phyloP scores from a whole-genome alignment of 345 rosid species.

The Euphorbia peplus region DNA sequence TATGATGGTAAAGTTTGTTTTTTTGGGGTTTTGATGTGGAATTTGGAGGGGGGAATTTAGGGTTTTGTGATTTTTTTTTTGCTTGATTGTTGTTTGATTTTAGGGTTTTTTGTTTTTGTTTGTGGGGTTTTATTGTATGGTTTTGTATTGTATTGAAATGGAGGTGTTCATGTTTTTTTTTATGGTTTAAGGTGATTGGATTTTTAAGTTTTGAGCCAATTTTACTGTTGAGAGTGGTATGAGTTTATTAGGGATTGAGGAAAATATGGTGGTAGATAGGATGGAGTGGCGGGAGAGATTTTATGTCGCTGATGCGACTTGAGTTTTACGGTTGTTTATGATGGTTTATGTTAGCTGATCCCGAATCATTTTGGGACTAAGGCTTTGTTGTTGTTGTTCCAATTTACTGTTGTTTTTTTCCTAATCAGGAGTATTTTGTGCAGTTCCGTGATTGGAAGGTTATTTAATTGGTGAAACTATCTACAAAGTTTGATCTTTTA shows the following conservation, averaged over 20 bases:
- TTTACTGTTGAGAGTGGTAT: too few relatives aligned
- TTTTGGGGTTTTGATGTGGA: not conserved
- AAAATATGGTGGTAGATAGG: too few relatives aligned
- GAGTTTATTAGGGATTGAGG: too few relatives aligned
- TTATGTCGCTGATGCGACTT: too few relatives aligned
- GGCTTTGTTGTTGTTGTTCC: too few relatives aligned
- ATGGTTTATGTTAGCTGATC: too few relatives aligned
- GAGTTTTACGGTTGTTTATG: too few relatives aligned
- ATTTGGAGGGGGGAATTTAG: constrained; percentile 18
- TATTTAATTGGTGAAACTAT: constrained; percentile 7
- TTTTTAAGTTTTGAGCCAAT: not conserved
- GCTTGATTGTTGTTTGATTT: constrained; percentile 3
- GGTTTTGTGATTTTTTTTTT: constrained; percentile 21
- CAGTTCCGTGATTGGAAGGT: constrained; percentile 18
- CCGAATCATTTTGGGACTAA: too few relatives aligned
- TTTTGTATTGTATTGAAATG: not conserved
- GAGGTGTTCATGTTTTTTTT: constrained; percentile 2
- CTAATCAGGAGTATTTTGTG: not conserved
- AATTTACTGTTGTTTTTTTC: too few relatives aligned
- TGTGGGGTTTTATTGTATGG: not conserved
- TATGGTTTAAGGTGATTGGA: not conserved
- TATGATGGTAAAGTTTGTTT: constrained; percentile 4
- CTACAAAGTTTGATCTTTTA: constrained; percentile 5
- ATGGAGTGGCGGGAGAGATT: too few relatives aligned
- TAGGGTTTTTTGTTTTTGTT: constrained; percentile 26